A percentile compares a stretch with the other conserved stretches of the same genome.
Conservation (phyloP, 257 asterid species). For the Thymus quinquecostatus region DNA sequence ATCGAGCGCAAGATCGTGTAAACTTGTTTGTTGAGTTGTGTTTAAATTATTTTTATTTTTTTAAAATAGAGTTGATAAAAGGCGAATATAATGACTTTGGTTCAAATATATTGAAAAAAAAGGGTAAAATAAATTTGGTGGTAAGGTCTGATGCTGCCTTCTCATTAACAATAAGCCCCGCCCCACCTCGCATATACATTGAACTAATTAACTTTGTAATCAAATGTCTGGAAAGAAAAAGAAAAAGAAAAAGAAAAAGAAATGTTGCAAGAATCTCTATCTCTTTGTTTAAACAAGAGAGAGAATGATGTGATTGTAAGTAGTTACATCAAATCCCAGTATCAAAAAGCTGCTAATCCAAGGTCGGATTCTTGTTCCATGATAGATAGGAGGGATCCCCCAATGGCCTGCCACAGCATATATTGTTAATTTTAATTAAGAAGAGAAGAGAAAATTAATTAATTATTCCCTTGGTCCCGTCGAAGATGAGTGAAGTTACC, state of each 20-base stretch:
- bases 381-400: constrained; percentile 78
- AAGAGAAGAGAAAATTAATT: too few species aligned
- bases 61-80: too few species aligned
- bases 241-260: not conserved
- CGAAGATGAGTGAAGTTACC: constrained; percentile 41
- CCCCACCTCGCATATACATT: not conserved
- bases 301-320: not conserved
- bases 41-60: too few species aligned
- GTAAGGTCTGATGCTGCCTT: too few species aligned
- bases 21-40: too few species aligned
- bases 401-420: constrained; percentile 59
- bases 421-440: too few species aligned
- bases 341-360: constrained; percentile 1
- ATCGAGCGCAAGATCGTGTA: too few species aligned
- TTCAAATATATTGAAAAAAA: too few species aligned
- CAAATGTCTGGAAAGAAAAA: not conserved
- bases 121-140: too few species aligned
- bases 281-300: constrained; percentile 18
- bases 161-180: too few species aligned
- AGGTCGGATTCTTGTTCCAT: constrained; percentile 62
- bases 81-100: too few species aligned
- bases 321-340: not conserved
- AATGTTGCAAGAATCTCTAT: constrained; percentile 18
- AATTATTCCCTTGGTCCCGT: too few species aligned
- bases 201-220: not conserved